phyloP scores from a whole-genome alignment of 352 stramenopile species.

The Globisporangium sylvaticum region DNA sequence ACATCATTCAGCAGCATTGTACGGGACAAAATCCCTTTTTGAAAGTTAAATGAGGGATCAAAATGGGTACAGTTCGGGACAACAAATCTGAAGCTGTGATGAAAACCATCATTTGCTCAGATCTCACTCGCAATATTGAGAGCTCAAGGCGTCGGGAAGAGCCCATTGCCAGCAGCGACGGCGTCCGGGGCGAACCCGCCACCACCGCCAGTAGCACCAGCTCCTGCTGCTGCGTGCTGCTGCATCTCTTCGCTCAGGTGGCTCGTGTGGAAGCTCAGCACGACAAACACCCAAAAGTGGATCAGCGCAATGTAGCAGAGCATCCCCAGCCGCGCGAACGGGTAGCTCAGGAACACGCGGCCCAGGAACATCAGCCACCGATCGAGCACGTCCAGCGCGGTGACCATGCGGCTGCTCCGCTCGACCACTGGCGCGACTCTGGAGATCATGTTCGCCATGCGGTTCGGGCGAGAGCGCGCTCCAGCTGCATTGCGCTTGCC shows the following conservation, averaged over 20 bases:
- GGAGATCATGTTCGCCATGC: slow-evolving; percentile 62
- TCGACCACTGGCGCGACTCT: slow-evolving; percentile 65
- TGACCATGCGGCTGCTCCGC: slow-evolving; percentile 61
- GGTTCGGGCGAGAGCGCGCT: slow-evolving; percentile 47
- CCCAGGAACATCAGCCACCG: slow-evolving; percentile 75
- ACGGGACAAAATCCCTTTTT: background rate
- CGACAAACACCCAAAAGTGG: slow-evolving; percentile 83
- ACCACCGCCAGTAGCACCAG: slow-evolving; percentile 11
- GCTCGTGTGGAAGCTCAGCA: slow-evolving; percentile 87
- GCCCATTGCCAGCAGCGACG: background rate
- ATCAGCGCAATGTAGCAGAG: slow-evolving; percentile 78
- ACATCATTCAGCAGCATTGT: background rate
- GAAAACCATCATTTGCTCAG: background rate
- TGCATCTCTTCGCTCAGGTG: slow-evolving; percentile 80
- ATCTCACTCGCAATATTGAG: slow-evolving; percentile 1
- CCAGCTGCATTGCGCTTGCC: slow-evolving; percentile 25
- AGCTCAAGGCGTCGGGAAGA: slow-evolving; percentile 13
- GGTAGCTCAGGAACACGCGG: slow-evolving; percentile 69
- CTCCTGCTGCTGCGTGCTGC: slow-evolving; percentile 23
- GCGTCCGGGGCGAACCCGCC: background rate
- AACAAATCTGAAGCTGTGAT: background rate
- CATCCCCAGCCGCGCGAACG: slow-evolving; percentile 68
- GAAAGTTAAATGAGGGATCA: background rate
- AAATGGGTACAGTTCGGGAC: slow-evolving; percentile 12
- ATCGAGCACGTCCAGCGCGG: slow-evolving; percentile 61